phyloP scores from a whole-genome alignment of 2,329 filamentous ascomycete species.

The Colletotrichum endophyticum region DNA sequence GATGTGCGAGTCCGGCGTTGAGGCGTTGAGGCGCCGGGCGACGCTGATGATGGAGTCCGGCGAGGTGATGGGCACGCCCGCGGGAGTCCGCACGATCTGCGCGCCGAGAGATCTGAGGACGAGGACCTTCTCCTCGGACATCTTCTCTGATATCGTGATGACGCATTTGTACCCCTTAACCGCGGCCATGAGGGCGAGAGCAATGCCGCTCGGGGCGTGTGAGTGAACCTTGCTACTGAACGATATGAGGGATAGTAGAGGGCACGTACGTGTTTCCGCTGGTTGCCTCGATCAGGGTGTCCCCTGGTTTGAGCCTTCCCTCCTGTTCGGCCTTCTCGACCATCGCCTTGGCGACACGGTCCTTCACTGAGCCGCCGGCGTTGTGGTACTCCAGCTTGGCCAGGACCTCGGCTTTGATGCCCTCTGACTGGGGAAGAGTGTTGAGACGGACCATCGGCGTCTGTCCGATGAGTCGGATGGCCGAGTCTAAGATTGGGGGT shows the following conservation, averaged over 20 bases:
- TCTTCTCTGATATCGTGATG: not conserved
- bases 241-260: not conserved
- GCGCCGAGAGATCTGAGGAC: not conserved
- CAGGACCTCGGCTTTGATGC: not conserved
- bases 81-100: not conserved
- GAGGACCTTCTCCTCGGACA: not conserved
- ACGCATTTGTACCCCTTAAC: not conserved
- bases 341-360: not conserved
- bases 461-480: not conserved
- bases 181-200: not conserved
- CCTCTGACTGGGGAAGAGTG: not conserved
- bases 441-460: not conserved
- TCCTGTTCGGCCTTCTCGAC: not conserved
- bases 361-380: not conserved
- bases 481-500: not conserved
- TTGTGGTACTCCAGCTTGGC: not conserved
- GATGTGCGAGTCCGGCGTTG: not conserved
- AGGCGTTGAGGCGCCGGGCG: not conserved
- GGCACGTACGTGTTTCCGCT: not conserved
- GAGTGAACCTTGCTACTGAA: not conserved
- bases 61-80: not conserved
- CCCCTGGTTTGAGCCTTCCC: not conserved
- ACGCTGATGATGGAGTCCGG: not conserved
- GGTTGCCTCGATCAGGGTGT: not conserved
- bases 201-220: not conserved